Evolutionary conservation across 306 rosid genomes (phyloP).

Genomic region (Luffa aegyptiaca): DNA sequence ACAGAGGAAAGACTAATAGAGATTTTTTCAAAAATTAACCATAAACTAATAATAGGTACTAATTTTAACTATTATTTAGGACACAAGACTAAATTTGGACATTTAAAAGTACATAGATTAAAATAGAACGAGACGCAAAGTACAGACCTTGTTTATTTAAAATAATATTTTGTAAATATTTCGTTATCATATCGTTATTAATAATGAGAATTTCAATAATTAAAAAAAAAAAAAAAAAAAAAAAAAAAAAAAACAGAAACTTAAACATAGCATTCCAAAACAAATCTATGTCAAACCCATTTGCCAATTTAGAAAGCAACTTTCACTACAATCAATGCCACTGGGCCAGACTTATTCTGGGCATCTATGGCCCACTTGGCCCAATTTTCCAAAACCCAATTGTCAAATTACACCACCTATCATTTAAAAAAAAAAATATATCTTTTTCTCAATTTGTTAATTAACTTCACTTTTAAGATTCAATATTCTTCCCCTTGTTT

Average conservation of each 20-base stretch:
- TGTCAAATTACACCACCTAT: not conserved
- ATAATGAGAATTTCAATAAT: not conserved
- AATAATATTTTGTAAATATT: too few relatives aligned
- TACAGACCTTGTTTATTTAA: too few relatives aligned
- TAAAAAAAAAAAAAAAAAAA: too few relatives aligned
- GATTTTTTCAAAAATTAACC: too few relatives aligned
- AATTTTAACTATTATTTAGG: too few relatives aligned
- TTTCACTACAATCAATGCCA: not conserved
- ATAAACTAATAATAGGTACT: too few relatives aligned
- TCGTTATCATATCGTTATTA: not conserved
- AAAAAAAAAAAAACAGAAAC: too few relatives aligned
- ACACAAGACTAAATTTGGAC: too few relatives aligned
- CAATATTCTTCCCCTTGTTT: not conserved
- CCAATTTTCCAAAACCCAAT: not conserved
- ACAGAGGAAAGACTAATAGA: too few relatives aligned
- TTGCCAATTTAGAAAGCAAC: not conserved
- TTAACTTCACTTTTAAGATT: conserved; percentile 1
- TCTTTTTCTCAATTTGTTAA: not conserved
- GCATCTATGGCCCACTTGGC: conserved; percentile 4
- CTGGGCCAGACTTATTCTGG: not conserved
- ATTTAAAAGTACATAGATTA: too few relatives aligned
- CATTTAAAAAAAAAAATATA: too few relatives aligned
- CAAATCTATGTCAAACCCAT: not conserved
- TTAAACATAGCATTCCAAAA: not conserved
- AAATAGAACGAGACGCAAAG: too few relatives aligned